phyloP scores from a whole-genome alignment of 1,284 basidiomycete genomes.

The Trichosporon faecale region DNA sequence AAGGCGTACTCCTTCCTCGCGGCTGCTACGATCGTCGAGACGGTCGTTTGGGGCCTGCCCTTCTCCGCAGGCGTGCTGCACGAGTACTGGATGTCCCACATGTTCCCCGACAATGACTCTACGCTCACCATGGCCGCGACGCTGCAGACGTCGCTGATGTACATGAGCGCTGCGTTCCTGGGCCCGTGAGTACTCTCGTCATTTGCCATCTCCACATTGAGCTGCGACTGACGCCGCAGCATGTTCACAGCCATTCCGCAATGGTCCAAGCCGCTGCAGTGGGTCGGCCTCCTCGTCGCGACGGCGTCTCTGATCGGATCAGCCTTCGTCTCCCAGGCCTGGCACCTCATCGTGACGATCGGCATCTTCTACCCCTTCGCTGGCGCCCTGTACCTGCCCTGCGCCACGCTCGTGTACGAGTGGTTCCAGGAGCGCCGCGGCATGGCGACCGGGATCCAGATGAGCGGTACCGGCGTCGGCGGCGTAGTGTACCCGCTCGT shows the following conservation, averaged over 20 bases:
- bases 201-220: no score
- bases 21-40: conserved; percentile 45
- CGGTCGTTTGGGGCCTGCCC: conserved; percentile 47
- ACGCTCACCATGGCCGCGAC: conserved; percentile 47
- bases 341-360: conserved; percentile 47
- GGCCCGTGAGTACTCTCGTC: conserved; percentile 16
- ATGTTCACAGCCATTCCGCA: conserved; percentile 38
- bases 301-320: conserved; percentile 32
- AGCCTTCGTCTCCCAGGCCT: conserved; percentile 48
- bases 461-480: conserved; percentile 47
- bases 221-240: conserved; percentile 13
- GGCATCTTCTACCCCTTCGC: conserved; percentile 47
- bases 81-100: conserved; percentile 43
- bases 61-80: conserved; percentile 49
- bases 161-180: conserved; percentile 13
- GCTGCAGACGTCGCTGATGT: conserved; percentile 44
- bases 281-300: conserved; percentile 33
- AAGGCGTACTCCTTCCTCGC: conserved; percentile 48
- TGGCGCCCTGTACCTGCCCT: conserved; percentile 46
- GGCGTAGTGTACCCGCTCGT: conserved; percentile 50
- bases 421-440: conserved; percentile 49
- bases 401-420: conserved; percentile 48
- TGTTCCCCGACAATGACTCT: conserved; percentile 35
- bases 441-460: conserved; percentile 48
- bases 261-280: conserved; percentile 32